A percentile compares a stretch with the other conserved stretches of the same genome.
Evolutionary conservation across 2,329 filamentous ascomycete genomes (phyloP).

Genomic region (Zymoseptoria tritici): DNA sequence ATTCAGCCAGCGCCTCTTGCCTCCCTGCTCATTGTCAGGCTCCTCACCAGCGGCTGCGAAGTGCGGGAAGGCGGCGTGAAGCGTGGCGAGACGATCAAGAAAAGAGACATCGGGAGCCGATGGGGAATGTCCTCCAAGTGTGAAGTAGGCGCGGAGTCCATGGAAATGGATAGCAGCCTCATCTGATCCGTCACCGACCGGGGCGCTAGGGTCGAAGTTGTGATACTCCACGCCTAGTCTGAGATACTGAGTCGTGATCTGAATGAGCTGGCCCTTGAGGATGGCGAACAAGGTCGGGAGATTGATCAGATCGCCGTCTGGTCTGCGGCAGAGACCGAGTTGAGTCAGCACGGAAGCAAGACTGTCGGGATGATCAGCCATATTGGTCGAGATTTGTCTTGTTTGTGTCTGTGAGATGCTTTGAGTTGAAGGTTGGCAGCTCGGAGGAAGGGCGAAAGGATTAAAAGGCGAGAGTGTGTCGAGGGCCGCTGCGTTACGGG

Average conservation of each 20-base stretch:
- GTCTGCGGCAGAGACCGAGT: not conserved
- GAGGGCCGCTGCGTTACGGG: too few species aligned
- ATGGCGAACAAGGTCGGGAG: not conserved
- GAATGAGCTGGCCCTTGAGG: not conserved
- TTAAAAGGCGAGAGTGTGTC: too few species aligned
- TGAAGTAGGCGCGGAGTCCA: not conserved
- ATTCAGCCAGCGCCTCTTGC: not conserved
- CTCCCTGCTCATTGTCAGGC: not conserved
- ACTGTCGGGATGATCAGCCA: not conserved
- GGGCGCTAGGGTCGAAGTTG: not conserved
- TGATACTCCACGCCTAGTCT: not conserved
- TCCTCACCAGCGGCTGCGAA: not conserved
- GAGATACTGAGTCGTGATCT: not conserved
- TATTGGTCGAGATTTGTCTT: not conserved
- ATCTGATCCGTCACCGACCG: not conserved
- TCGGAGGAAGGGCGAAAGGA: too few species aligned
- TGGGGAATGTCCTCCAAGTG: too few species aligned
- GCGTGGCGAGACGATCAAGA: not conserved
- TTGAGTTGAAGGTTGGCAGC: not conserved
- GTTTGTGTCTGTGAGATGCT: not conserved
- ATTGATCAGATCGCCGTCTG: not conserved
- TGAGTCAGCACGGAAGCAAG: not conserved
- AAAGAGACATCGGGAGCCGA: too few species aligned
- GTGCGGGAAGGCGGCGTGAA: not conserved
- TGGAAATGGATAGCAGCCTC: not conserved